A percentile compares a stretch with the other conserved stretches of the same genome.
phyloP scores from a whole-genome alignment of 2,329 filamentous ascomycete species.

The Sordariomycetes sp. region DNA sequence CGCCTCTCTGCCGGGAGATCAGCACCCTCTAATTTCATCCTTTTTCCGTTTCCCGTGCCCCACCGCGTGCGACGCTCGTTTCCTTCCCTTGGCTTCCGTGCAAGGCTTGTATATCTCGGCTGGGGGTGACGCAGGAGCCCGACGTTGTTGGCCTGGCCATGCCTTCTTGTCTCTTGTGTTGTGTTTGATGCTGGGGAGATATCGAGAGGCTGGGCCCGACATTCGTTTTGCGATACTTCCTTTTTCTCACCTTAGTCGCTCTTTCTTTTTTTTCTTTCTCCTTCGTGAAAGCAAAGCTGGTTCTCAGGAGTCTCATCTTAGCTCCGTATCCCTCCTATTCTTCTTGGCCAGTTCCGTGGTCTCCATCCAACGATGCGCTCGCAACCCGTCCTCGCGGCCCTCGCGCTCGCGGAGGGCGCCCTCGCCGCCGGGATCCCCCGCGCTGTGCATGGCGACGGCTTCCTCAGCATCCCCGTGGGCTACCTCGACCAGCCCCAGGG shows the following conservation, averaged over 20 bases:
- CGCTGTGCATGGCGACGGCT: slow-evolving; percentile 19
- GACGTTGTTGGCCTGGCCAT: not conserved
- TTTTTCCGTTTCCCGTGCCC: not conserved
- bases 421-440: slow-evolving; percentile 12
- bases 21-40: not conserved
- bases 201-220: not conserved
- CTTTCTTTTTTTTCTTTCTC: not conserved
- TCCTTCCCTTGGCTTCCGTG: not conserved
- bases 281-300: not conserved
- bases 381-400: not conserved
- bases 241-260: not conserved
- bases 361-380: not conserved
- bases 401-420: slow-evolving; percentile 5
- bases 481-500: slow-evolving; percentile 13
- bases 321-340: too few relatives aligned
- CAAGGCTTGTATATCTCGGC: not conserved
- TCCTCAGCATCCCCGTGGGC: slow-evolving; percentile 20
- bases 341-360: not conserved
- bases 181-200: not conserved
- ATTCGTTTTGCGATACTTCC: not conserved
- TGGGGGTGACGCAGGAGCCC: not conserved
- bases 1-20: not conserved
- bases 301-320: not conserved
- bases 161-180: not conserved
- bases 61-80: not conserved